Conservation (phyloP, 2,329 filamentous ascomycete genomes). For the Epichloe baconii region DNA sequence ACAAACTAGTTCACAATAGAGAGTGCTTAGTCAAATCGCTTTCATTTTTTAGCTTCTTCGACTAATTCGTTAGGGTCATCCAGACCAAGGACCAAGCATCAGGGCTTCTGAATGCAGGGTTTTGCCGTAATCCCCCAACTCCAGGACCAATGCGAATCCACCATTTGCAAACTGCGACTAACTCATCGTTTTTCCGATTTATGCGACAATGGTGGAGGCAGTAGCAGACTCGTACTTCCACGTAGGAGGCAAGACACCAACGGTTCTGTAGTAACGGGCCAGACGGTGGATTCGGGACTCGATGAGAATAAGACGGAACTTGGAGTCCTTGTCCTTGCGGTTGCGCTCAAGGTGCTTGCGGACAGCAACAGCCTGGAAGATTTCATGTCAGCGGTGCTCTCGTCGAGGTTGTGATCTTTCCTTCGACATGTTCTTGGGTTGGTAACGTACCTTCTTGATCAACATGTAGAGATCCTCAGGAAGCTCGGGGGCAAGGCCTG, state of each 20-base stretch:
- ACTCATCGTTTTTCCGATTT: conserved; percentile 28
- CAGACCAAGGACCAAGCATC: conserved; percentile 26
- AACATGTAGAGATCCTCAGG: conserved; percentile 99
- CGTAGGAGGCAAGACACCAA: conserved; percentile 70
- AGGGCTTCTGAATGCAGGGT: conserved; percentile 30
- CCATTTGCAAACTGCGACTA: conserved; percentile 8
- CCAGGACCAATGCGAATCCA: conserved; percentile 26
- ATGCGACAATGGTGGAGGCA: conserved; percentile 85
- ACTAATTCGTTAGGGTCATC: conserved; percentile 16
- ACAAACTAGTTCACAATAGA: neutral
- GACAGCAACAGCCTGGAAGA: conserved; percentile 73
- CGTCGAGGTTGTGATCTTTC: neutral
- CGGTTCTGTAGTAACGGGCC: conserved; percentile 99
- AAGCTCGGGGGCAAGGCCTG: conserved; percentile 96
- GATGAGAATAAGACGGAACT: conserved; percentile 99
- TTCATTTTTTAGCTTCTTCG: conserved; percentile 20
- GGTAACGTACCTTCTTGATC: conserved; percentile 83
- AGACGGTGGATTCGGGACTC: conserved; percentile 99
- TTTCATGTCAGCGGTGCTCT: conserved; percentile 13
- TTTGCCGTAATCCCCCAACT: conserved; percentile 30
- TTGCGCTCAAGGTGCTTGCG: conserved; percentile 99
- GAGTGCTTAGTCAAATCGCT: conserved; percentile 13
- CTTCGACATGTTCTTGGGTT: neutral
- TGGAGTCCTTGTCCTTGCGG: conserved; percentile 99
- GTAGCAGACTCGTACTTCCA: conserved; percentile 99